phyloP scores from a whole-genome alignment of 306 rosid species.

The Cucurbita maxima region DNA sequence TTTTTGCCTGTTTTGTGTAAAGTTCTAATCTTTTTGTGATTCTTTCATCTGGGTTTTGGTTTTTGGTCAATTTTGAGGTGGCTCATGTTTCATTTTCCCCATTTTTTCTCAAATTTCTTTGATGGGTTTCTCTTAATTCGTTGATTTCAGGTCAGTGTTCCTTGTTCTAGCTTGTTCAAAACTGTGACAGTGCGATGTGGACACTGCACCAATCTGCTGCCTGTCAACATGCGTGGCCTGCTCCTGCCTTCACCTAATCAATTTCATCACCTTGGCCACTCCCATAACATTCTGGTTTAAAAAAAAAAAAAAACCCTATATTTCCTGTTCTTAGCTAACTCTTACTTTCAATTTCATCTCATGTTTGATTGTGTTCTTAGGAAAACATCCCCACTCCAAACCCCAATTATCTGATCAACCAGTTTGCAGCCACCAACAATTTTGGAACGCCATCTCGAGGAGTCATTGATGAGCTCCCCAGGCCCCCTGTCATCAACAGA shows the following conservation, averaged over 20 bases:
- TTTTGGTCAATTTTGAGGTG: neutral
- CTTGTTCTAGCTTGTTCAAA: constrained; percentile 87
- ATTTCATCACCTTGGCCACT: constrained; percentile 64
- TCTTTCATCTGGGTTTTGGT: neutral
- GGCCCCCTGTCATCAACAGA: constrained; percentile 69
- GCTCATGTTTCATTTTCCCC: too few species aligned
- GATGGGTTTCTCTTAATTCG: neutral
- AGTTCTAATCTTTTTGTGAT: neutral
- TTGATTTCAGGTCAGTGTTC: constrained; percentile 65
- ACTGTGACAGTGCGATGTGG: constrained; percentile 96
- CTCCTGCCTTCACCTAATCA: constrained; percentile 76
- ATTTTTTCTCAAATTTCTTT: too few species aligned
- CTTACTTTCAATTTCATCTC: neutral
- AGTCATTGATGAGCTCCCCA: constrained; percentile 41
- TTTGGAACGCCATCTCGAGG: constrained; percentile 46
- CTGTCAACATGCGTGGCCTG: constrained; percentile 79
- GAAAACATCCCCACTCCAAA: constrained; percentile 61
- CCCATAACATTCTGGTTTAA: constrained; percentile 39
- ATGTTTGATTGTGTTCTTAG: constrained; percentile 7
- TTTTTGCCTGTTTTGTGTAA: neutral
- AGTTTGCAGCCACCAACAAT: constrained; percentile 20
- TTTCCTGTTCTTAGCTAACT: neutral
- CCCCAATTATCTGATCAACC: constrained; percentile 56
- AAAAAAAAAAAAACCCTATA: too few species aligned
- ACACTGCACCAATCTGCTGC: constrained; percentile 88